These are phyloP conservation scores for Auriscalpium vulgare DNA, from an alignment of 768 basidiomycete species.

Conservation along the genomic window DNA sequence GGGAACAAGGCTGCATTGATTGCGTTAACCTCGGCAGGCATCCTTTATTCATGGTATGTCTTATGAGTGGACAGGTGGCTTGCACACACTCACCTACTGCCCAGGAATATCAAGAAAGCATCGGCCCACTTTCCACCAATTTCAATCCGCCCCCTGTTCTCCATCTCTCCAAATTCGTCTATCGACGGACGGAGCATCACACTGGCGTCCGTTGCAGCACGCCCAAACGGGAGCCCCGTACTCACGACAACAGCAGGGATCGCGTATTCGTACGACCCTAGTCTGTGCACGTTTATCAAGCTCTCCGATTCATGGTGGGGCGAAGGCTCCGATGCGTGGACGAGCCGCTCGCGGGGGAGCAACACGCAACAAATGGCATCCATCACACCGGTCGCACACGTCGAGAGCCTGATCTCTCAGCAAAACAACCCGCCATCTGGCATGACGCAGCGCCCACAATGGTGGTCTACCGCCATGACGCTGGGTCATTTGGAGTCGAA, in stretches of 20 bases:
- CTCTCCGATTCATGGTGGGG: constrained; percentile 82
- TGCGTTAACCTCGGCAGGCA: constrained; percentile 64
- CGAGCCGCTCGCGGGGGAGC: constrained; percentile 47
- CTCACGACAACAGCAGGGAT: constrained; percentile 71
- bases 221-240: constrained; percentile 75
- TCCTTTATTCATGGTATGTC: constrained; percentile 68
- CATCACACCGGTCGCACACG: constrained; percentile 6
- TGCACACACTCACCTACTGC: not conserved
- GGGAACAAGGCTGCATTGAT: constrained; percentile 58
- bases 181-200: constrained; percentile 24
- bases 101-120: constrained; percentile 71
- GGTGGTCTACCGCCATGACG: constrained; percentile 80
- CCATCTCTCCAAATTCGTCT: constrained; percentile 37
- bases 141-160: constrained; percentile 53
- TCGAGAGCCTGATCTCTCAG: constrained; percentile 24
- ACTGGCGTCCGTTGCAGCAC: constrained; percentile 57
- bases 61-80: not conserved
- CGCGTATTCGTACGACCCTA: constrained; percentile 70
- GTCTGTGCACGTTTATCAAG: constrained; percentile 62
- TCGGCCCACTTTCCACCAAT: constrained; percentile 56
- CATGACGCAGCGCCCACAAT: constrained; percentile 43
- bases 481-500: constrained; percentile 85
- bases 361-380: constrained; percentile 49
- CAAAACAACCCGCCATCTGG: constrained; percentile 13
- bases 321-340: constrained; percentile 78